These are phyloP conservation scores for Eucalyptus erythrocorys DNA, from an alignment of 345 rosid genomes.

Conservation along the genomic window DNA sequence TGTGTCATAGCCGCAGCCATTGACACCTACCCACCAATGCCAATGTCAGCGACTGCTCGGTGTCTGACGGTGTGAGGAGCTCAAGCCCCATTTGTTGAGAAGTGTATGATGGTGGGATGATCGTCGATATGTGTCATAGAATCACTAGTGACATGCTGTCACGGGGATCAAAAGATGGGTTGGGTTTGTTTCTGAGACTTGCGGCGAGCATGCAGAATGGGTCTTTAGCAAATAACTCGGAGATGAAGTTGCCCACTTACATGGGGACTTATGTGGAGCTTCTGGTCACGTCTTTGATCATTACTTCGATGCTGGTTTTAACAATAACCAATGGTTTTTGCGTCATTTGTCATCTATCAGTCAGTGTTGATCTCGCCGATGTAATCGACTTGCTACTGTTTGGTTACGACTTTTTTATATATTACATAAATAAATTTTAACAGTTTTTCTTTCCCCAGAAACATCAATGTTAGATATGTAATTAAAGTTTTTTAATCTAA, in stretches of 20 bases:
- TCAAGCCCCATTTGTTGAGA: conserved; percentile 4
- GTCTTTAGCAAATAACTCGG: conserved; percentile 5
- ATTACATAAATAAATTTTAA: too few species aligned
- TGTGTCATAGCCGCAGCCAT: background rate
- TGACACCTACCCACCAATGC: background rate
- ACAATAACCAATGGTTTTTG: background rate
- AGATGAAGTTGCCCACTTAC: conserved; percentile 21
- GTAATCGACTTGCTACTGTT: too few species aligned
- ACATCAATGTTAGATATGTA: too few species aligned
- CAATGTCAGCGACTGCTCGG: background rate
- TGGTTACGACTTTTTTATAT: too few species aligned
- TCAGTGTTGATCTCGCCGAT: too few species aligned
- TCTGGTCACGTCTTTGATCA: conserved; percentile 28
- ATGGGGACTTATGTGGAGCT: conserved; percentile 43
- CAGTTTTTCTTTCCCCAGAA: too few species aligned
- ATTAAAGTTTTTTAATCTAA: too few species aligned
- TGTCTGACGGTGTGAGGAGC: background rate
- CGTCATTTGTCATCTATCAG: background rate
- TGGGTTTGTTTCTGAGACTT: conserved; percentile 22
- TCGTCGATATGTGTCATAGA: conserved; percentile 30
- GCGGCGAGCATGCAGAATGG: conserved; percentile 32
- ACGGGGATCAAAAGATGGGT: conserved; percentile 10
- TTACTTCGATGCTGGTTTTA: conserved; percentile 32
- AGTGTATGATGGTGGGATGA: conserved; percentile 11
- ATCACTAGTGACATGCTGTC: conserved; percentile 11